Evolutionary conservation across 208 protist species (phyloP), one percentile per base, ranked within the genome.

Genomic region (Wallacemonas rigidus): DNA sequence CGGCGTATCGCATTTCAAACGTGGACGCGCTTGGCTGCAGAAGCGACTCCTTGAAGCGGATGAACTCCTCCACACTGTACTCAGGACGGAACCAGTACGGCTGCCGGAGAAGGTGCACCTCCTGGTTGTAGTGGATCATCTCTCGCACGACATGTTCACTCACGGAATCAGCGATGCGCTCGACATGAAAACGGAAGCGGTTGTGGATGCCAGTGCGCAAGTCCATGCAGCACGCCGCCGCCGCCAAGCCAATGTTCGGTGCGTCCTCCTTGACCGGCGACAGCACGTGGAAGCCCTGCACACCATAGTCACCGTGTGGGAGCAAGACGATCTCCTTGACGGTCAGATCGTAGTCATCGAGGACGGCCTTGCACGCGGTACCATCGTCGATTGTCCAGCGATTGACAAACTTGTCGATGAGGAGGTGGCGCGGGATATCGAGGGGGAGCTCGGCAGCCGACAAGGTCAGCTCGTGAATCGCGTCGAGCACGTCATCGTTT

Each of bases 21-120:
- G 79, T 82, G 36, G 87, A 88, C 41, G 92, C 92, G 45, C 88
- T 93, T 3, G 92, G 92, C 79, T 93, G 89, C 50, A 96, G 80
- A 39, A 96, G 69, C 44, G 86, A 91, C 74, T 96, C 89, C 75
- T 94, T 94, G 72, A 93, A 96, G 56, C 92, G 89, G 39, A 96
- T 92, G 67, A 90, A 92, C 77, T 96, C 89, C 81, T 96, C 89
- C 41, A 96, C 88, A 62, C 92, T 96, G 74, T 96, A 96, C 77
- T 96, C 89, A 1, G 92, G 89, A 11, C 82, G 78, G 60, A 94
- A 96, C 87, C 87, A 94, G 77, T 92, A 94, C 12, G 86, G 80
- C 65, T 96, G 92, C 6, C 89, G 85, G n/a, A 96, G 72, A 44
- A 96, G n/a, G 75, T 96, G 92, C 35, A 89, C 87, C 15, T 74